A percentile compares a stretch with the other conserved stretches of the same genome.
Evolutionary conservation across 768 basidiomycete species (phyloP).

Genomic region (Termitomyces titanicus): DNA sequence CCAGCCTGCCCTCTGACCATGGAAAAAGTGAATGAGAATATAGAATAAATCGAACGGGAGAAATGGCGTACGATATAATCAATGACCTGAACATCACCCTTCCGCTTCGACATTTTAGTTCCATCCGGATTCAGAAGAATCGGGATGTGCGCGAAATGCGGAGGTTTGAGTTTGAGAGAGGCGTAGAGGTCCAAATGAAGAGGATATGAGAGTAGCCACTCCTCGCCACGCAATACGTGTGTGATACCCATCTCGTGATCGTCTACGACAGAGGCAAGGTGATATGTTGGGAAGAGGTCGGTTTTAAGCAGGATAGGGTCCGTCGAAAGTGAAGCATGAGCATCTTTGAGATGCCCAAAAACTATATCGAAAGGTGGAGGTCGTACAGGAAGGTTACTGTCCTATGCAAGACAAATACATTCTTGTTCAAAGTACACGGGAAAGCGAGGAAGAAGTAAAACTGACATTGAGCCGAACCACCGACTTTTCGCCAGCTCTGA

Average conservation of each 20-base stretch:
- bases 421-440: neutral
- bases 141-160: constrained; percentile 89
- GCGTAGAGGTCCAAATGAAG: constrained; percentile 89
- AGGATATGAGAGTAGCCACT: constrained; percentile 94
- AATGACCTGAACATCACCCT: constrained; percentile 82
- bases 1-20: constrained; percentile 72
- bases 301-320: constrained; percentile 93
- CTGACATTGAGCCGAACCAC: constrained; percentile 87
- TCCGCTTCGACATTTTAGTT: constrained; percentile 92
- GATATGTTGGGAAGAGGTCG: constrained; percentile 93
- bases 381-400: constrained; percentile 51
- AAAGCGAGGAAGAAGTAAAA: constrained; percentile 4
- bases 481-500: constrained; percentile 71
- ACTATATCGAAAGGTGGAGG: constrained; percentile 61
- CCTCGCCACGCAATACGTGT: constrained; percentile 95
- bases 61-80: constrained; percentile 70
- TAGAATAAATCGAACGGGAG: neutral
- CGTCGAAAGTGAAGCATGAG: constrained; percentile 74
- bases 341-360: constrained; percentile 71
- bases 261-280: constrained; percentile 93
- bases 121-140: constrained; percentile 88
- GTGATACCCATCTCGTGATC: constrained; percentile 96
- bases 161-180: constrained; percentile 64
- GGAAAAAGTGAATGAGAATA: neutral
- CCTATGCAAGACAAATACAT: constrained; percentile 33